Evolutionary conservation across 2,329 filamentous ascomycete species (phyloP).

Genomic region (Apiospora rasikravindrae): DNA sequence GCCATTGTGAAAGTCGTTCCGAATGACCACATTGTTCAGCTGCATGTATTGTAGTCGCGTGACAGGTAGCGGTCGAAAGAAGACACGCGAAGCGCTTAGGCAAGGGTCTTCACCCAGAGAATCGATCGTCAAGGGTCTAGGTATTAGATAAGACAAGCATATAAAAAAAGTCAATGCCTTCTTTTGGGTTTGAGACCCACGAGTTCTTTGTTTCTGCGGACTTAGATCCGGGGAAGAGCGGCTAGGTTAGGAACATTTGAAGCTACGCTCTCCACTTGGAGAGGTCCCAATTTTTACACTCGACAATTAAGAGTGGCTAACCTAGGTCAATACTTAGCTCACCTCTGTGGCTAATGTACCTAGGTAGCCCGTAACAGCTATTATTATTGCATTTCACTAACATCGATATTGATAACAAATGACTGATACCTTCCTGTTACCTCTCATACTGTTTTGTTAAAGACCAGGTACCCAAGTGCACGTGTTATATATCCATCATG

Average conservation of each 20-base stretch:
- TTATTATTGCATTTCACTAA: background rate
- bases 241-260: too few relatives aligned
- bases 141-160: background rate
- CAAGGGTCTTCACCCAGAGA: background rate
- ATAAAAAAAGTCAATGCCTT: background rate
- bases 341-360: background rate
- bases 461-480: too few relatives aligned
- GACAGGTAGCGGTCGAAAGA: background rate
- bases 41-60: background rate
- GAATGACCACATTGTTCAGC: constrained; percentile 39
- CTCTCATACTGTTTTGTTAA: too few relatives aligned
- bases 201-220: constrained; percentile 6
- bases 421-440: too few relatives aligned
- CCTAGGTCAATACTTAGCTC: too few relatives aligned
- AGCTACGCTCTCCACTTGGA: background rate
- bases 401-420: too few relatives aligned
- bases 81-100: background rate
- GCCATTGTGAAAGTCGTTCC: constrained; percentile 42
- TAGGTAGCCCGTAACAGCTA: background rate
- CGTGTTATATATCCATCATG: too few relatives aligned
- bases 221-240: constrained; percentile 5
- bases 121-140: background rate
- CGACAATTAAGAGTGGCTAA: background rate
- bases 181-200: constrained; percentile 14
- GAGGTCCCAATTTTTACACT: background rate